Base-by-base conservation (phyloP, 2,329 filamentous ascomycete species). In the Ophiostoma angusticollis region DNA sequence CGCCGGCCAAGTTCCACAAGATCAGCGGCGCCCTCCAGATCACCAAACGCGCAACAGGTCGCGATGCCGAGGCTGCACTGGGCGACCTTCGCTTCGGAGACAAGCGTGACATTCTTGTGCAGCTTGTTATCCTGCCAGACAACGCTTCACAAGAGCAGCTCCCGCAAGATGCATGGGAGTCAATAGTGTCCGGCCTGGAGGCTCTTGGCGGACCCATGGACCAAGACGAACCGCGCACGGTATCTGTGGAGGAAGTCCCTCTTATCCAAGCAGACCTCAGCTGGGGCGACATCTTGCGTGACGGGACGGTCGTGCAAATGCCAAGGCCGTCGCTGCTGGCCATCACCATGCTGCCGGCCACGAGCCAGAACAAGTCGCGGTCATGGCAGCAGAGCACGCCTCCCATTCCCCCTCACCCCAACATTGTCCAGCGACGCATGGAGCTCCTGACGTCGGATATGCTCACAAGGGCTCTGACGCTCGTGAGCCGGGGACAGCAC, bases 371-470 rank as follows among this genome's bases (percentile, higher is more conserved):
- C 45, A 78, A 79, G 62, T 80, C 72, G 45, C 63, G 72, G 48
- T 73, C 78, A 13, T 78, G 74, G 73, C 64, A n/a, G n/a, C n/a
- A 64, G 31, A 73, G 67, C 49, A 64, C 70, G 11, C 84, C 87
- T 12, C 84, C 86, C 1, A 98, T 98, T 45, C 91, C 91, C 12
- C 89, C 91, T 32, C 91, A 96, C 55, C 87, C 91, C 5, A 84
- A 80, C 45, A 86, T 98, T 43, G 89, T 98, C 6, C 91, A 98
- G 61, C 76, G 91, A 29, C 81, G 91, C 32, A 98, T 98, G 91
- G 91, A 98, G 60, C 68, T 98, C 22, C 72, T 98, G 38, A 96
- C 91, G 3, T 96, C 89, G 2, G 91, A 98, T 57, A 98, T 98
- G 91, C 72, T 98, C 46, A 93, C 85, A 7, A 73, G 91, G 42